Conservation (phyloP, 2,329 filamentous ascomycete species). For the Cladosporium phlei region DNA sequence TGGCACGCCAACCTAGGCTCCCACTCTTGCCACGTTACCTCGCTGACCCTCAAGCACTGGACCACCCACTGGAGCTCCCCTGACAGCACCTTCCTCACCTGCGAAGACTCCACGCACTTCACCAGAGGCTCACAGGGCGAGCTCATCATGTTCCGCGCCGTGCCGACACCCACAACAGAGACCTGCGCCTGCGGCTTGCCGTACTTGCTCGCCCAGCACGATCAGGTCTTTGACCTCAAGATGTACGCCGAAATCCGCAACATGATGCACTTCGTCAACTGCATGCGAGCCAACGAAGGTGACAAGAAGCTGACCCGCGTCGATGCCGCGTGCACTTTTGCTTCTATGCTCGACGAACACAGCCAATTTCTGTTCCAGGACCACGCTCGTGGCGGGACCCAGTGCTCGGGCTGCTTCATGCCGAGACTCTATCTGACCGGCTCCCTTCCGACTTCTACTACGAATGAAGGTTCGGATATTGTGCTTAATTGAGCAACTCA, state of each 20-base stretch:
- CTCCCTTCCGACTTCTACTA: too few species aligned
- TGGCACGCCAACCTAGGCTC: neutral
- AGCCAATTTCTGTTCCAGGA: neutral
- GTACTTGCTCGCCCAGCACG: neutral
- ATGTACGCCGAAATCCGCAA: neutral
- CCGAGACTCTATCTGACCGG: neutral
- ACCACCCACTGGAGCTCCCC: slow-evolving; percentile 6
- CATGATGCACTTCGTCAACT: neutral
- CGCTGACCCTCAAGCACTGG: slow-evolving; percentile 6
- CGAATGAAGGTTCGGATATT: too few species aligned
- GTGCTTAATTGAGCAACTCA: too few species aligned
- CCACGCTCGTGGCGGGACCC: neutral
- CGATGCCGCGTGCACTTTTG: neutral
- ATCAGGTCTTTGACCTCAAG: neutral
- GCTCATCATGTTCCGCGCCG: neutral
- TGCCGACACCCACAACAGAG: neutral
- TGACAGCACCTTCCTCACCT: neutral
- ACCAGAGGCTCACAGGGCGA: neutral
- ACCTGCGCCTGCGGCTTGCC: neutral
- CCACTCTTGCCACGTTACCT: neutral
- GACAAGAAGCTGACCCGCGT: neutral
- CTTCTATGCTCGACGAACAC: neutral
- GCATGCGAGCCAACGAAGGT: neutral
- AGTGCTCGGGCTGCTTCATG: neutral
- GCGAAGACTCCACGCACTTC: slow-evolving; percentile 1